Conservation (phyloP, 352 stramenopile species). For the Saprolegnia diclina region DNA sequence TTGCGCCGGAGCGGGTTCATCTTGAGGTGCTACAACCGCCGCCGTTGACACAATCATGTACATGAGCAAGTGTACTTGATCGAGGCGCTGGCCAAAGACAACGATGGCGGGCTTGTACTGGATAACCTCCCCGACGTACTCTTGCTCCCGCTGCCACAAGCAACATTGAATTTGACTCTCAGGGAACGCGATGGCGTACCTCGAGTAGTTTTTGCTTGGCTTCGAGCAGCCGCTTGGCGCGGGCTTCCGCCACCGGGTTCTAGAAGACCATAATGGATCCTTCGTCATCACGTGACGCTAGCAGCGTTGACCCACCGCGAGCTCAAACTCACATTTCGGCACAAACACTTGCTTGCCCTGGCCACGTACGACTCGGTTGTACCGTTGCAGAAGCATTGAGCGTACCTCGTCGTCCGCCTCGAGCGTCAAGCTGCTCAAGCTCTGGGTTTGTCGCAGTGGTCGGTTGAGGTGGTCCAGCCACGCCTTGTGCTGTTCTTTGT, state of each 20-base stretch:
- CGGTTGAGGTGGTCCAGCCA: constrained; percentile 4
- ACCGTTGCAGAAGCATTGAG: too few species aligned
- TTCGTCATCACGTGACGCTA: background rate
- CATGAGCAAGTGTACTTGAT: constrained; percentile 2
- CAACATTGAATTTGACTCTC: background rate
- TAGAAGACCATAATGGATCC: background rate
- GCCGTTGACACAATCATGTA: background rate
- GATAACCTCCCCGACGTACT: constrained; percentile 11
- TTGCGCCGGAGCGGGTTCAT: background rate
- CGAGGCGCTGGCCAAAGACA: constrained; percentile 7
- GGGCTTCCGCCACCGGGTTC: constrained; percentile 19
- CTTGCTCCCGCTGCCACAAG: constrained; percentile 9
- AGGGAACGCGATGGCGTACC: background rate
- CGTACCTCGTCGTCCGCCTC: background rate
- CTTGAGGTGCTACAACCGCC: background rate
- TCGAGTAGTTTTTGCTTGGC: constrained; percentile 7
- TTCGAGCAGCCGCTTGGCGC: background rate
- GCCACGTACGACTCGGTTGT: too few species aligned
- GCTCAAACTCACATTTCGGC: constrained; percentile 10
- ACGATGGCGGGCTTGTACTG: constrained; percentile 4
- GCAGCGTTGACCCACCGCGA: background rate
- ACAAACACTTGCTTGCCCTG: background rate
- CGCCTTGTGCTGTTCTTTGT: constrained; percentile 12
- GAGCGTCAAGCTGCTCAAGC: background rate
- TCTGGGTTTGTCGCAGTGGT: background rate